Conservation (phyloP, 129 eudicot species). For the Arctium minus region DNA sequence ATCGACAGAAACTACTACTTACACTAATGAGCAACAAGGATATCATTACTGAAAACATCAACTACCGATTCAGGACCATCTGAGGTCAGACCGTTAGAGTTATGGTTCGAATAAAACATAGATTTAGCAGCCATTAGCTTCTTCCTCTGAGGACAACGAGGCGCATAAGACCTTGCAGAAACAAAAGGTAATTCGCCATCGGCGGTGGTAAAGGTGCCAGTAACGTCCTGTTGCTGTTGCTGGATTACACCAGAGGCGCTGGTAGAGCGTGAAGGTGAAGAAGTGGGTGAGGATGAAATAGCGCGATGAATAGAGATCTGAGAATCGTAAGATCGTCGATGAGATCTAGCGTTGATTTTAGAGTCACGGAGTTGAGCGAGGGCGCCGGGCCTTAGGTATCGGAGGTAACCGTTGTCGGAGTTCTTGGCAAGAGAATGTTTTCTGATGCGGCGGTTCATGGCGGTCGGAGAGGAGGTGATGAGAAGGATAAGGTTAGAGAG, state of each 20-base stretch:
- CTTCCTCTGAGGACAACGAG: conserved; percentile 50
- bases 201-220: background rate
- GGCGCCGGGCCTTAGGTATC: conserved; percentile 36
- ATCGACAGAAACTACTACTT: background rate
- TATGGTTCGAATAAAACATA: conserved; percentile 12
- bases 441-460: conserved; percentile 40
- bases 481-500: conserved; percentile 15
- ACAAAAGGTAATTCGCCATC: conserved; percentile 32
- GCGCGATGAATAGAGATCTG: conserved; percentile 36
- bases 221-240: conserved; percentile 14
- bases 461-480: background rate
- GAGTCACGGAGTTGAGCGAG: conserved; percentile 41
- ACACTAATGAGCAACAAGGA: conserved; percentile 38
- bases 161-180: conserved; percentile 31
- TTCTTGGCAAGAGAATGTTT: background rate
- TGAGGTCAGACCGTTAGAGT: conserved; percentile 6
- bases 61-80: conserved; percentile 33
- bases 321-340: conserved; percentile 11
- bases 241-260: conserved; percentile 2
- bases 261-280: conserved; percentile 19
- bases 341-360: conserved; percentile 48
- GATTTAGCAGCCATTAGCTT: conserved; percentile 42
- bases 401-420: conserved; percentile 17
- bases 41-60: conserved; percentile 37
- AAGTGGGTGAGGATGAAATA: conserved; percentile 16